Evolutionary conservation across 2,329 filamentous ascomycete genomes (phyloP), one percentile per base, ranked within the genome.

Genomic region (Sphaceloma murrayae): DNA sequence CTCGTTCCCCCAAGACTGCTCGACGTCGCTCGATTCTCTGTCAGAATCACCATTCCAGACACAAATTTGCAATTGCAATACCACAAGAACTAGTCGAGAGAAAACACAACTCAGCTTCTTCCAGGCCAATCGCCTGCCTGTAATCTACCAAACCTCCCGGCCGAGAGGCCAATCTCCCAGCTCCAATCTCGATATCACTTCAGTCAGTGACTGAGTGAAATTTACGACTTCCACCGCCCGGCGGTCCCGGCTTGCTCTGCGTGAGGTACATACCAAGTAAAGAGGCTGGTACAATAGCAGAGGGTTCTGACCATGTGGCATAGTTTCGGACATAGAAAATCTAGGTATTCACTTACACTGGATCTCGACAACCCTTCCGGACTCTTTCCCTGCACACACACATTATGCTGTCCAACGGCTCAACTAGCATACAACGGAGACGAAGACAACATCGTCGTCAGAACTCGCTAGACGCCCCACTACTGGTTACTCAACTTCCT

Each of bases 401-500:
- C 69, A 75, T 72, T 67, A 88, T 88, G 84, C 80, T 87, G 79
- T 83, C 82, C 68, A 64, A 81, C 70, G 72, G 77, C 63, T 72
- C 75, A 60, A 77, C 73, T 67, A 78, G 72, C 72, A 77, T 85
- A 70, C 80, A 85, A 63, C 74, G 75, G 66, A 79, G 79, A 65
- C 77, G 80, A 64, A 77, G 77, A 68, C 74, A 78, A 67, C 86
- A 94, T 69, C 77, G 85, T 64, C 82, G 87, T 68, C 86, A 94
- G 71, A 81, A 85, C 59, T 94, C 87, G 62, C 84, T 85, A 67
- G 84, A 89, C 63, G 77, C 78, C 58, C 75, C 77, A 61, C 82
- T 58, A 79, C 74, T 77, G 79, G 67, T 75, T 66, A 60, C 54
- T 43, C 72, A 72, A 67, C 72, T 83, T 67, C 75, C 80, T 62